Percentiles rank a stretch among this genome's conserved stretches.
These are phyloP conservation scores for Mimosa bimucronata DNA, from an alignment of 306 rosid species.

Conservation along the genomic window DNA sequence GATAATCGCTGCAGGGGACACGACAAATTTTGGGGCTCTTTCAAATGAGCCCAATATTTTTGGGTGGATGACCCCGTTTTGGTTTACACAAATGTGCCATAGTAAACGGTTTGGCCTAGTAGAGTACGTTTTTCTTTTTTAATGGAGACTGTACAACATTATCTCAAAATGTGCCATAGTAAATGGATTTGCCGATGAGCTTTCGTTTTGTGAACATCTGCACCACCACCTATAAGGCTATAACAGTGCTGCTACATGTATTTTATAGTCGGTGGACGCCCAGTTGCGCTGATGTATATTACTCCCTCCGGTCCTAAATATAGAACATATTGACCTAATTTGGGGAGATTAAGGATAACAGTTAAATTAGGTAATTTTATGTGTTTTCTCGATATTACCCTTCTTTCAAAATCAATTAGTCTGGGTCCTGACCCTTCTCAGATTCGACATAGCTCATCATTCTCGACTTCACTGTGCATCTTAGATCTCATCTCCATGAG, in stretches of 20 bases:
- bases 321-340: too few species aligned
- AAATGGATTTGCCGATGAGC: conserved; percentile 1
- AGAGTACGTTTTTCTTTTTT: too few species aligned
- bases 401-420: too few species aligned
- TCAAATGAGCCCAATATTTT: conserved; percentile 5
- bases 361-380: too few species aligned
- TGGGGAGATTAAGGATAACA: too few species aligned
- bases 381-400: too few species aligned
- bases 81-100: conserved; percentile 14
- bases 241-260: conserved; percentile 16
- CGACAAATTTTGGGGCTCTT: conserved; percentile 26
- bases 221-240: not conserved
- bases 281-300: conserved; percentile 27
- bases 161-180: conserved; percentile 32
- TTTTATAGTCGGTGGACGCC: conserved; percentile 8
- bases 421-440: too few species aligned
- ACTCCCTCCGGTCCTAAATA: too few species aligned
- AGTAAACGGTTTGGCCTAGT: conserved; percentile 17
- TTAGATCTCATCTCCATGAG: too few species aligned
- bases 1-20: not conserved
- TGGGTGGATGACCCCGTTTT: not conserved
- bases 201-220: not conserved
- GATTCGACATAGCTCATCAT: too few species aligned
- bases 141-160: too few species aligned
- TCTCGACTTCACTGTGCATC: too few species aligned